These are phyloP conservation scores for Anethum foeniculum DNA, from an alignment of 140 eudicot genomes.

Conservation along the genomic window DNA sequence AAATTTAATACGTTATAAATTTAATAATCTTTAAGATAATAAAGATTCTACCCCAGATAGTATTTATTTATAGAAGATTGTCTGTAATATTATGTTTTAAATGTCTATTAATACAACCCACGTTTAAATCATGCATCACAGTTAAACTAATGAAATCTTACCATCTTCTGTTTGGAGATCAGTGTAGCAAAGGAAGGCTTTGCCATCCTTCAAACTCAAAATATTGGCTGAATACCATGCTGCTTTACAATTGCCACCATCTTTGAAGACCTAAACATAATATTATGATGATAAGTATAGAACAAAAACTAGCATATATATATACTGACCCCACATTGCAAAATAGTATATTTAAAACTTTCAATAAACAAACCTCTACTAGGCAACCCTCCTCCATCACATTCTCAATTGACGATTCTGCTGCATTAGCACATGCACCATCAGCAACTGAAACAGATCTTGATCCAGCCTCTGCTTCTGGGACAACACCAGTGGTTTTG, in stretches of 20 bases:
- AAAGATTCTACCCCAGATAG: neutral
- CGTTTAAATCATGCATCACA: neutral
- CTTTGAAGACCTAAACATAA: slow-evolving; percentile 56
- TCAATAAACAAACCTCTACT: slow-evolving; percentile 60
- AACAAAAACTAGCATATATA: neutral
- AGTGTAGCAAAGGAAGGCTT: slow-evolving; percentile 62
- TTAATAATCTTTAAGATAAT: neutral
- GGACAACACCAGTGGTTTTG: slow-evolving; percentile 25
- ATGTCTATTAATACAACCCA: neutral
- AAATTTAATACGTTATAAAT: neutral
- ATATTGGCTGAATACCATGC: slow-evolving; percentile 84
- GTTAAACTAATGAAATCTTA: slow-evolving; percentile 17
- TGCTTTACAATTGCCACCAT: slow-evolving; percentile 34
- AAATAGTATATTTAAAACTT: neutral
- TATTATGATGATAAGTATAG: neutral
- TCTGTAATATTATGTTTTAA: neutral
- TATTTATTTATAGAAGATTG: neutral
- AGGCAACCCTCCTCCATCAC: slow-evolving; percentile 49
- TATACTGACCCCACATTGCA: neutral
- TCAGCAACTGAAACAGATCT: slow-evolving; percentile 22
- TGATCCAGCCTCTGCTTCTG: slow-evolving; percentile 33
- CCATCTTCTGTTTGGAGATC: slow-evolving; percentile 66
- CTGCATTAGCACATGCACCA: neutral
- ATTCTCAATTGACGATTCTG: neutral
- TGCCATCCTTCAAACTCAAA: slow-evolving; percentile 50